A percentile compares a stretch with the other conserved stretches of the same genome.
Evolutionary conservation across 2,329 filamentous ascomycete species (phyloP).

Genomic region (Triangularia verruculosa): DNA sequence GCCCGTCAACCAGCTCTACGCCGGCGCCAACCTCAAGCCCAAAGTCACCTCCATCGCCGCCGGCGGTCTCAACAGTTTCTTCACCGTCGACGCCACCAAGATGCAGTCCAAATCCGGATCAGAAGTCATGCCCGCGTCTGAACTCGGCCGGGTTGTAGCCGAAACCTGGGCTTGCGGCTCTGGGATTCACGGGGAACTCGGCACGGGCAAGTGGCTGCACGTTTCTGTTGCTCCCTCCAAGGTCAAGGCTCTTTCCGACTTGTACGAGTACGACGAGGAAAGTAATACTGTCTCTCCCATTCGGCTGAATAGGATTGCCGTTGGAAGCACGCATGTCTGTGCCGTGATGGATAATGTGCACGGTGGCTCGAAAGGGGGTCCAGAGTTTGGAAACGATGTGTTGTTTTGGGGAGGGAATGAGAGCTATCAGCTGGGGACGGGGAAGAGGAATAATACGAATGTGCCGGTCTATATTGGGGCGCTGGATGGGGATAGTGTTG

Average conservation of each 20-base stretch:
- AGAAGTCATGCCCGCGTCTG: constrained; percentile 37
- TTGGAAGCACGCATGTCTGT: constrained; percentile 76
- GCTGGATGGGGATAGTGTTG: constrained; percentile 53
- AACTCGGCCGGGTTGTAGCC: constrained; percentile 57
- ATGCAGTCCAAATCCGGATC: constrained; percentile 38
- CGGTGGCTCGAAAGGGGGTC: constrained; percentile 63
- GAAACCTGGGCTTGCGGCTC: constrained; percentile 87
- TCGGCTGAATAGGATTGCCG: constrained; percentile 66
- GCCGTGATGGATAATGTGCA: constrained; percentile 83
- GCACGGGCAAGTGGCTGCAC: constrained; percentile 87
- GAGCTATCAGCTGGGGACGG: constrained; percentile 87
- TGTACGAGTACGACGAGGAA: constrained; percentile 83
- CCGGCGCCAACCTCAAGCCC: constrained; percentile 58
- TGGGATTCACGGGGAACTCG: constrained; percentile 79
- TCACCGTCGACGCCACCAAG: constrained; percentile 74
- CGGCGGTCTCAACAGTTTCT: constrained; percentile 83
- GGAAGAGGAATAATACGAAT: constrained; percentile 77
- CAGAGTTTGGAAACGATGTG: constrained; percentile 84
- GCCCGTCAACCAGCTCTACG: constrained; percentile 70
- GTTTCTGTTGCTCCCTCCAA: constrained; percentile 74
- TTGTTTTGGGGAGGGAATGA: constrained; percentile 96
- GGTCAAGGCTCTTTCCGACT: constrained; percentile 75
- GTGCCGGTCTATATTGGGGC: constrained; percentile 76
- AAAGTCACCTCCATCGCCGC: constrained; percentile 76
- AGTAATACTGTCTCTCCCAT: constrained; percentile 70